Evolutionary conservation across 2,329 filamentous ascomycete genomes (phyloP), one percentile per base, ranked within the genome.

Genomic region (Fusarium fujikuroi): DNA sequence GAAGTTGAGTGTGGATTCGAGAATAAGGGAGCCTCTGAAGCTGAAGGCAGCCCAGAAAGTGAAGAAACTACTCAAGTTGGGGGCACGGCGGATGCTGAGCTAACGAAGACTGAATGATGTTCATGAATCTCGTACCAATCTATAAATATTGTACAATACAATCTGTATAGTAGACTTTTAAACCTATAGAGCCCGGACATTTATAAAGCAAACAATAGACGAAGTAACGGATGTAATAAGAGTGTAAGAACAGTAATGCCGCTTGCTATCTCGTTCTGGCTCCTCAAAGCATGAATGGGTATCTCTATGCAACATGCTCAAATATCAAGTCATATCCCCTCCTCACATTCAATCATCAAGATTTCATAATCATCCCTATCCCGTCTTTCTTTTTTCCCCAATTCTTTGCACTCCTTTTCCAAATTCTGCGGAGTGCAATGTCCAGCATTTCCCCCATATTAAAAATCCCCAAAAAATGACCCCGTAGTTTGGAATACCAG

Each of bases 301-400:
- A 80, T 80, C 78, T 79, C 75, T 80, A 79, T 80, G 72, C 75
- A 78, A 77, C 77, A 78, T 77, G 75, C 70, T 72, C 47, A 63
- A 73, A 72, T 43, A 70, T 72, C 54, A 74, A 74, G 62, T 77
- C 73, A 56, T 70, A 69, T 75, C 56, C 37, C 69, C 74, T 72
- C 75, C 70, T 49, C 62, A 72, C 66, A 57, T 72, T 75, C 66
- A 62, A 69, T 76, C 72, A 60, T 78, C 74, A 76, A 77, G 68
- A 78, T 76, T 73, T 73, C 75, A 64, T 77, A 61, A 71, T 60
- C 69, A 30, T 70, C 58, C 43, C 40, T 64, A 36, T 70, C 60
- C 39, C 40, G 19, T 44, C 42, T 47, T 43, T 34, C 53, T 57
- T 40, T 50, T 44, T 44, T 37, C 58, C 39, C 32, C 61, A 50